These are phyloP conservation scores for Borovskyia barvae DNA, from an alignment of 208 protist species.

Conservation along the genomic window DNA sequence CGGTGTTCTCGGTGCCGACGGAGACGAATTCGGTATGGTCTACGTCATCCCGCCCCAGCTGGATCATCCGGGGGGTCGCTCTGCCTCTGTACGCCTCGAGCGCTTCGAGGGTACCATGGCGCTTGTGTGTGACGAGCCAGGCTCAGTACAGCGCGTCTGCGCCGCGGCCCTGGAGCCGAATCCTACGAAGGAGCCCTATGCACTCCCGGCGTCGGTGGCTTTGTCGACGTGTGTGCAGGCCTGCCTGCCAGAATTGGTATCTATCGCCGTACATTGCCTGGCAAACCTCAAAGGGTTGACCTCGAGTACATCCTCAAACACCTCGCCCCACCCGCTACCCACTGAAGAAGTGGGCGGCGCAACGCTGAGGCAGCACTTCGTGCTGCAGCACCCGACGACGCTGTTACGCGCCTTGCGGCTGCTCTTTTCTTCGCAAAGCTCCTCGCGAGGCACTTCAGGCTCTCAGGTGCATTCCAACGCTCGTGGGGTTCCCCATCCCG, in stretches of 20 bases:
- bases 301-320: not conserved
- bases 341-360: not conserved
- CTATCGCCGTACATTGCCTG: slow-evolving; percentile 17
- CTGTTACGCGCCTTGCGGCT: slow-evolving; percentile 48
- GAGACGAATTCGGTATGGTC: slow-evolving; percentile 61
- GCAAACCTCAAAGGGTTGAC: not conserved
- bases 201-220: slow-evolving; percentile 10
- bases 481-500: too few species aligned
- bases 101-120: slow-evolving; percentile 42
- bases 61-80: slow-evolving; percentile 18
- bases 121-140: slow-evolving; percentile 47
- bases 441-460: too few species aligned
- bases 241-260: slow-evolving; percentile 20
- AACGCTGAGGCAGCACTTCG: not conserved
- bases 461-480: not conserved
- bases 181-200: slow-evolving; percentile 26
- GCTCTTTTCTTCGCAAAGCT: slow-evolving; percentile 13
- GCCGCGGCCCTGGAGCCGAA: slow-evolving; percentile 59
- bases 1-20: slow-evolving; percentile 72
- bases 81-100: slow-evolving; percentile 43
- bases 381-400: slow-evolving; percentile 15
- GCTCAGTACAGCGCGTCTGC: slow-evolving; percentile 32
- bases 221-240: slow-evolving; percentile 22
- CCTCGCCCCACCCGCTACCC: not conserved
- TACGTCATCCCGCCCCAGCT: slow-evolving; percentile 48